These are phyloP conservation scores for Hypericum androsaemum DNA, from an alignment of 345 rosid species.

Conservation along the genomic window DNA sequence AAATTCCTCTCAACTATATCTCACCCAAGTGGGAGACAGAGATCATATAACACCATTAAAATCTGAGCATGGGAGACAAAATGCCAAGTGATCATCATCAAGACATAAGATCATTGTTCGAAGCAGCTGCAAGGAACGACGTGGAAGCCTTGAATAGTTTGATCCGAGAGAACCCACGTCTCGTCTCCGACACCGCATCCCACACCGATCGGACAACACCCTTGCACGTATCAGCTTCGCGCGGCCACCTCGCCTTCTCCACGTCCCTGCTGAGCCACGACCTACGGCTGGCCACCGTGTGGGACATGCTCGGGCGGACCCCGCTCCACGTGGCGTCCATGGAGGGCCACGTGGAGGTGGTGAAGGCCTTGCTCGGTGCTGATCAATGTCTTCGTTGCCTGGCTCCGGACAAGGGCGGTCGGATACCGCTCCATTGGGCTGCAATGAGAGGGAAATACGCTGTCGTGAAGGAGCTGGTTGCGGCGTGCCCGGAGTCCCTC, in stretches of 20 bases:
- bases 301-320: neutral
- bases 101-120: no score
- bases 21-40: no score
- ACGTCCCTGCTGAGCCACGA: neutral
- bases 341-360: neutral
- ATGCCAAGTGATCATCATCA: no score
- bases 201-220: neutral
- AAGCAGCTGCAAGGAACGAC: no score
- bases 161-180: neutral
- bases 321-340: constrained; percentile 1
- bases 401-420: neutral
- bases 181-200: neutral
- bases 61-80: no score
- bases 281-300: neutral
- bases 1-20: no score
- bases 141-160: neutral
- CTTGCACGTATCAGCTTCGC: neutral
- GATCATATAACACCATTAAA: no score
- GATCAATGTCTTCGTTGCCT: neutral
- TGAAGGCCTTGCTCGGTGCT: neutral
- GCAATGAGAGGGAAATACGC: neutral
- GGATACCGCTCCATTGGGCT: neutral
- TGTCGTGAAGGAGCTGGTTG: neutral
- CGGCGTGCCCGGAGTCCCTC: neutral
- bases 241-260: neutral